Base-by-base conservation (phyloP, 208 protist genomes). In the Leishmania amazonensis region DNA sequence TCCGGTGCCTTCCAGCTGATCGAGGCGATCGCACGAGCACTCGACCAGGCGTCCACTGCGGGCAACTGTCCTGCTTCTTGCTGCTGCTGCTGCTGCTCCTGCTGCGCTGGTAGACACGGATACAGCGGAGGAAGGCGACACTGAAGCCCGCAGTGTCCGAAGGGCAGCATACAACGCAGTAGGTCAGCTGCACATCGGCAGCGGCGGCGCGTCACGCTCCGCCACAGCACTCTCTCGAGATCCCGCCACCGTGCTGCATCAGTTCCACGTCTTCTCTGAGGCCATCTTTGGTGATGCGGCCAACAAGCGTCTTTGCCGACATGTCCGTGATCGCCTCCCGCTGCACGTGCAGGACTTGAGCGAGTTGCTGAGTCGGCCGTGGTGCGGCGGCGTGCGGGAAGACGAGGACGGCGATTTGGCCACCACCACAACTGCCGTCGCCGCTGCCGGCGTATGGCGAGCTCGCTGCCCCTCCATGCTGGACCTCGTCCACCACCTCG, bases 401-500 rank as follows among this genome's bases (percentile, higher is more conserved):
- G 13, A 49, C 24, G 60, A 17, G 58, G 13, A 24, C 51, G 3
- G 62, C 7, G 31, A 54, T 49, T 40, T 3, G 21, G 54, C 1
- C 3, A n/a, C 38, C 28, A 35, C 8, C 31, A 9, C 24, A 28
- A n/a, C 13, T 21, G 9, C 38, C 3, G 58, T 17, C 38, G 38
- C 17, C 24, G 24, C 57, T 1, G 0, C 54, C 42, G 28, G 13
- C 28, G 42, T 35, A 53, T 65, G 57, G 60, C 40, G 28, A 24
- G 75, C 72, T 5, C 76, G 76, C 17, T 88, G 62, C n/a, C 86
- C 87, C 0, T 88, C 82, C 42, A 35, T 88, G 17, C 57, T 90
- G 31, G 84, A 88, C 19, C 21, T 86, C 0, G 76, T 90, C 1
- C 84, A 90, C 72, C 58, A 86, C 49, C 40, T 88, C 13, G 84